Percentiles rank a stretch among this genome's conserved stretches.
These are phyloP conservation scores for Talaromyces sp. DNA, from an alignment of 2,329 filamentous ascomycete species.

Conservation along the genomic window DNA sequence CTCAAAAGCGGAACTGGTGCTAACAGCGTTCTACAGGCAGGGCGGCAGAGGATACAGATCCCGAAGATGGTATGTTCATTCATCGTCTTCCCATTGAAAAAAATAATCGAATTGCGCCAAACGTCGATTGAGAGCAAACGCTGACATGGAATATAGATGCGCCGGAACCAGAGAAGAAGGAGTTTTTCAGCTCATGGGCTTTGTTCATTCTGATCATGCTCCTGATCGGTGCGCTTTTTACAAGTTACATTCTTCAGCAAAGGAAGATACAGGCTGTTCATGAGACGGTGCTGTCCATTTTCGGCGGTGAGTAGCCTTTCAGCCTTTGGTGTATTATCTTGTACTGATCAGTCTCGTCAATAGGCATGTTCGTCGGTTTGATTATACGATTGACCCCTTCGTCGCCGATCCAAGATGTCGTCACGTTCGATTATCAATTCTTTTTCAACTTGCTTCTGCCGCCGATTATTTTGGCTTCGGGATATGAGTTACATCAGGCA, in stretches of 20 bases:
- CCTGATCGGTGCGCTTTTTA: slow-evolving; percentile 91
- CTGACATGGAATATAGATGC: slow-evolving; percentile 46
- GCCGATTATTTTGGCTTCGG: slow-evolving; percentile 94
- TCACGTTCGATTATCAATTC: slow-evolving; percentile 98
- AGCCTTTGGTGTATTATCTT: background rate
- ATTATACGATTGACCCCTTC: slow-evolving; percentile 78
- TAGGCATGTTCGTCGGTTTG: slow-evolving; percentile 93
- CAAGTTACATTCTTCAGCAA: slow-evolving; percentile 93
- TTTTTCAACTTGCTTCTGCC: slow-evolving; percentile 99
- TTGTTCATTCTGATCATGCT: slow-evolving; percentile 95
- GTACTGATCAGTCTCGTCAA: background rate
- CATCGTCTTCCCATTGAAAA: background rate
- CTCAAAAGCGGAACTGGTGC: slow-evolving; percentile 10
- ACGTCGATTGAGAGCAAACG: background rate
- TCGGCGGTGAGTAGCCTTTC: slow-evolving; percentile 63
- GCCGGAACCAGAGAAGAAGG: slow-evolving; percentile 82
- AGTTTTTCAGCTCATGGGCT: slow-evolving; percentile 94
- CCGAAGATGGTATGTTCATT: slow-evolving; percentile 38
- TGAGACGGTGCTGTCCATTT: slow-evolving; percentile 97
- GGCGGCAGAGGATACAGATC: slow-evolving; percentile 39
- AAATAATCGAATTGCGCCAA: background rate
- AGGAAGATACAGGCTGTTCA: slow-evolving; percentile 97
- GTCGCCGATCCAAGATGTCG: slow-evolving; percentile 80
- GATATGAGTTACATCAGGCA: slow-evolving; percentile 95
- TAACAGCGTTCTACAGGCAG: slow-evolving; percentile 33